Evolutionary conservation across 2,329 filamentous ascomycete genomes (phyloP), one percentile per base, ranked within the genome.

Genomic region (Stromatinia cepivora): DNA sequence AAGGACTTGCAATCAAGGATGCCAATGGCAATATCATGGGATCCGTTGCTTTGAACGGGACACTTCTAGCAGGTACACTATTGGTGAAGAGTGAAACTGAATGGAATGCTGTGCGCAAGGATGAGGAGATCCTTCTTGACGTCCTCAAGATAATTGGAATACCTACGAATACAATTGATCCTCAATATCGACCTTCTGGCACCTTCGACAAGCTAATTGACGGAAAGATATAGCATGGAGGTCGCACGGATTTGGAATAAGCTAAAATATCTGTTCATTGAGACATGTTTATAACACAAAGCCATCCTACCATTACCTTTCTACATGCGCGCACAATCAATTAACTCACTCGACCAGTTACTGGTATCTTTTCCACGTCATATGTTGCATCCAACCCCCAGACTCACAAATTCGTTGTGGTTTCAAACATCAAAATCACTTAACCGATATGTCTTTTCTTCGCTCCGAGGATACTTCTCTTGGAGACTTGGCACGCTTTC

Each of bases 51-150:
- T 78, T 90, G 46, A 90, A 90, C 67, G 88, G 88, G 4, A 89
- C 88, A 0, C 78, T 90, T n/a, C 77, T 90, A 71, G 88, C 87
- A 13, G 88, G 88, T 9, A 90, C 87, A 13, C 85, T 87, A 36
- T 79, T 90, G 67, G 87, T 90, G 22, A 90, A 89, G 79, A 86
- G 77, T 39, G 78, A 85, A 73, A 78, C 76, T 4, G 87, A 89
- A 77, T 89, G 86, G 86, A 80, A 87, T 70, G 82, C 81, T 0
- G 72, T 90, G 64, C 79, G 80, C 68, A 72, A 73, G 11, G 77
- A 78, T n/a, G 78, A 83, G 53, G 76, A 79, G 34, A 79, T 79
- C 73, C 73, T 86, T 52, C 67, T 73, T n/a, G 73, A 77, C 64
- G 76, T 86, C 6, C 71, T 87, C 54, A 72, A 52, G 67, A 71